Percentiles rank a stretch among this genome's conserved stretches.
Conservation (phyloP, 2,329 filamentous ascomycete genomes). For the Pestalotiopsis sp. region DNA sequence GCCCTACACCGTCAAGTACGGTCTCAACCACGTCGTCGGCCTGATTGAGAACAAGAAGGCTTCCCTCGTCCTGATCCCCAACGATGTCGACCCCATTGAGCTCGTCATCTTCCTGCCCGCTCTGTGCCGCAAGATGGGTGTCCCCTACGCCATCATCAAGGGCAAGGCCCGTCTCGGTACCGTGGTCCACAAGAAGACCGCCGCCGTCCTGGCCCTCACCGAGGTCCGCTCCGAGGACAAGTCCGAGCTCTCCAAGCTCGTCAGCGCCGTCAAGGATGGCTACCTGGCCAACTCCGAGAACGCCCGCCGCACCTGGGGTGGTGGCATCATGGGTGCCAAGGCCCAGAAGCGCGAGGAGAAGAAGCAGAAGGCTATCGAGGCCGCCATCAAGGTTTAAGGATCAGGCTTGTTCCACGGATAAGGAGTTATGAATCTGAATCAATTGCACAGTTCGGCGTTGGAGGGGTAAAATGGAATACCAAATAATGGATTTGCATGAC, state of each 20-base stretch:
- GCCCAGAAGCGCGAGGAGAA: constrained; percentile 75
- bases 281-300: constrained; percentile 96
- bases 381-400: constrained; percentile 92
- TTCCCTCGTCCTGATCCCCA: constrained; percentile 94
- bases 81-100: constrained; percentile 99
- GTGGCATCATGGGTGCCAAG: constrained; percentile 99
- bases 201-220: constrained; percentile 91
- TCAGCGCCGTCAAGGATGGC: constrained; percentile 95
- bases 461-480: constrained; percentile 37
- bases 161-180: constrained; percentile 99
- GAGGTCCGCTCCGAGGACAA: constrained; percentile 99
- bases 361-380: constrained; percentile 92
- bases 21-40: constrained; percentile 98
- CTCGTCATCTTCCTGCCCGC: constrained; percentile 98
- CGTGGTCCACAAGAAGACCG: constrained; percentile 99
- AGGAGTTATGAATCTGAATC: constrained; percentile 28
- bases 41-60: constrained; percentile 99
- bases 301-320: constrained; percentile 91
- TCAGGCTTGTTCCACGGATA: constrained; percentile 27
- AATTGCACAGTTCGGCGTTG: constrained; percentile 37
- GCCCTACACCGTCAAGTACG: constrained; percentile 99
- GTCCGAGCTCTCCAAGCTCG: constrained; percentile 94
- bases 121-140: constrained; percentile 99
- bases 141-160: constrained; percentile 99
- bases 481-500: constrained; percentile 35